A percentile compares a stretch with the other conserved stretches of the same genome.
Conservation (phyloP, 441 rosid genomes). For the Theobroma grandiflorum region DNA sequence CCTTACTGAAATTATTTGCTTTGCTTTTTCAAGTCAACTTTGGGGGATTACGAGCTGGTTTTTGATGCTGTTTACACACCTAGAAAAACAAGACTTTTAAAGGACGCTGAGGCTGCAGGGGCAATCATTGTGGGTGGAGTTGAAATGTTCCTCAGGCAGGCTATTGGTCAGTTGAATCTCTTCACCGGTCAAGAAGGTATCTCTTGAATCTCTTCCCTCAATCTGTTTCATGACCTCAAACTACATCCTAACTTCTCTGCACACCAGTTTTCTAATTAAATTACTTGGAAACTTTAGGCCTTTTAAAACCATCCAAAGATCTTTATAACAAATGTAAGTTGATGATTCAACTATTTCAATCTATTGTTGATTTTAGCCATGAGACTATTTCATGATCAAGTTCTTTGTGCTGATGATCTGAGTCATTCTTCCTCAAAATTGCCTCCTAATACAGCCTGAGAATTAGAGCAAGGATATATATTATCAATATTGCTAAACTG, state of each 20-base stretch:
- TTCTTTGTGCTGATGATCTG: background rate
- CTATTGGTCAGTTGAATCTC: constrained; percentile 55
- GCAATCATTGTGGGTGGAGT: constrained; percentile 58
- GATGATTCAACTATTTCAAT: background rate
- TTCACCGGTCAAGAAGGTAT: constrained; percentile 55
- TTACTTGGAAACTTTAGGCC: background rate
- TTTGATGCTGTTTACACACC: constrained; percentile 70
- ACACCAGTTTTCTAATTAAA: background rate
- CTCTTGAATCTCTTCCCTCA: background rate
- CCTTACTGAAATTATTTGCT: constrained; percentile 5
- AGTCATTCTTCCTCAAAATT: background rate
- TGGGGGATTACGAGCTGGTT: constrained; percentile 46
- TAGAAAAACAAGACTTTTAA: constrained; percentile 56
- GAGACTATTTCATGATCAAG: background rate
- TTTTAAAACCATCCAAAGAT: background rate
- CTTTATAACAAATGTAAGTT: background rate
- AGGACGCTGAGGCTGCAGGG: constrained; percentile 62
- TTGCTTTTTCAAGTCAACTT: constrained; percentile 35
- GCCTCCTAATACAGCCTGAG: background rate
- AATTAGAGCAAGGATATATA: background rate
- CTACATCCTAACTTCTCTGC: background rate
- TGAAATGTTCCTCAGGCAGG: constrained; percentile 71
- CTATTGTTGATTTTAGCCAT: background rate
- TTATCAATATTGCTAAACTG: background rate
- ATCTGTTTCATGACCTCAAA: constrained; percentile 13